Conservation (phyloP, 2,329 filamentous ascomycete species). For the Trichoderma sp. region DNA sequence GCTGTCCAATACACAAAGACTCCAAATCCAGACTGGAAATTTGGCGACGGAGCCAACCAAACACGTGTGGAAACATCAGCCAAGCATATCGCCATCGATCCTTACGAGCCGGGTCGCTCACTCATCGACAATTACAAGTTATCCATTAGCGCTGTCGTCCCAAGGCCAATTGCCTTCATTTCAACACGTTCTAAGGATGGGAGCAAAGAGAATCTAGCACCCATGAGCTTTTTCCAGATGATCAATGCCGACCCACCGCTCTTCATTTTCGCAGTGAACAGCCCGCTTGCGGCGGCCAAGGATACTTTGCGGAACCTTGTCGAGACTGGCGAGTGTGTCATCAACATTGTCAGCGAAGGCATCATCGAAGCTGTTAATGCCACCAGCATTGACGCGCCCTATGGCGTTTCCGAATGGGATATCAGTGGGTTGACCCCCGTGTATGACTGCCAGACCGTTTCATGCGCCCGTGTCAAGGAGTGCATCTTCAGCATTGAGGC, state of each 20-base stretch:
- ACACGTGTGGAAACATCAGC: not conserved
- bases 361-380: not conserved
- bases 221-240: not conserved
- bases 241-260: not conserved
- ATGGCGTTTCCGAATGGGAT: not conserved
- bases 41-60: not conserved
- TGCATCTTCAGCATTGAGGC: too few species aligned
- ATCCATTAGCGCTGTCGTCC: not conserved
- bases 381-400: not conserved
- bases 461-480: too few species aligned
- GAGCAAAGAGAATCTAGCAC: not conserved
- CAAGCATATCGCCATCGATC: not conserved
- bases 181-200: not conserved
- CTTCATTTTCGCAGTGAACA: not conserved
- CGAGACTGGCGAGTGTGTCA: not conserved
- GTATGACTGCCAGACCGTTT: not conserved
- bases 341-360: not conserved
- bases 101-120: not conserved
- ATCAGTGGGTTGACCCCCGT: not conserved
- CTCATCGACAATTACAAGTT: not conserved
- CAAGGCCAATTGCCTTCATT: not conserved
- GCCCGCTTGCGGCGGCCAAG: not conserved
- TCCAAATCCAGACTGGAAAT: not conserved
- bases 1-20: not conserved
- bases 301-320: not conserved